These are phyloP conservation scores for Knufia petricola DNA, from an alignment of 2,329 filamentous ascomycete species.

Conservation along the genomic window DNA sequence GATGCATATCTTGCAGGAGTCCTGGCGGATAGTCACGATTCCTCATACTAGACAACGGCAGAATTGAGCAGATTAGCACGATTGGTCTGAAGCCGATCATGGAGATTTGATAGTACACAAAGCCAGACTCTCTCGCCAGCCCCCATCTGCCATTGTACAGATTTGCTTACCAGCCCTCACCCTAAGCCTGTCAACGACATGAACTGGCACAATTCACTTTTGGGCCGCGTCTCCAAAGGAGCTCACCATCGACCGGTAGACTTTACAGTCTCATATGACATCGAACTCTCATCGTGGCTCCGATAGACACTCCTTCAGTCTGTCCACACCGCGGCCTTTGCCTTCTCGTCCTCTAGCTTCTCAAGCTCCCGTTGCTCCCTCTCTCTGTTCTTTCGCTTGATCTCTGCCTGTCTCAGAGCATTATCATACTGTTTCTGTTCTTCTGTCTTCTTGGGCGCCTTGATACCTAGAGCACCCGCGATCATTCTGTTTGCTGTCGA, in stretches of 20 bases:
- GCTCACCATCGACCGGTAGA: no score
- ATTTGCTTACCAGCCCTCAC: no score
- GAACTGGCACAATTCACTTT: no score
- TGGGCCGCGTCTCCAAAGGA: no score
- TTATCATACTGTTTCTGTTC: slow-evolving; percentile 74
- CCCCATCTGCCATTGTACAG: background rate
- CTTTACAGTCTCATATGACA: no score
- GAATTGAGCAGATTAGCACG: background rate
- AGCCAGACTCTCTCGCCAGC: background rate
- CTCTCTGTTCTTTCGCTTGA: slow-evolving; percentile 63
- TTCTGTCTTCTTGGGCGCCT: slow-evolving; percentile 70
- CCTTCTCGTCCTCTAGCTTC: slow-evolving; percentile 57
- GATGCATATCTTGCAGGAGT: background rate
- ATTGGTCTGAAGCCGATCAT: background rate
- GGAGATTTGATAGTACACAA: background rate
- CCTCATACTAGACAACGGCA: background rate
- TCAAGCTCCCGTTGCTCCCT: slow-evolving; percentile 54
- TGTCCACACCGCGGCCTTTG: slow-evolving; percentile 83
- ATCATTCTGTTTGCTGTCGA: slow-evolving; percentile 85
- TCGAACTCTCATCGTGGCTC: no score
- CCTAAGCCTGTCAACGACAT: no score
- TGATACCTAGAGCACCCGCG: slow-evolving; percentile 73
- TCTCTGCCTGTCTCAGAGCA: slow-evolving; percentile 74
- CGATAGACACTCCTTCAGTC: background rate
- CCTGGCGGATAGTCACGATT: background rate